phyloP scores from a whole-genome alignment of 2,329 filamentous ascomycete genomes.

The Microdochium paspali region DNA sequence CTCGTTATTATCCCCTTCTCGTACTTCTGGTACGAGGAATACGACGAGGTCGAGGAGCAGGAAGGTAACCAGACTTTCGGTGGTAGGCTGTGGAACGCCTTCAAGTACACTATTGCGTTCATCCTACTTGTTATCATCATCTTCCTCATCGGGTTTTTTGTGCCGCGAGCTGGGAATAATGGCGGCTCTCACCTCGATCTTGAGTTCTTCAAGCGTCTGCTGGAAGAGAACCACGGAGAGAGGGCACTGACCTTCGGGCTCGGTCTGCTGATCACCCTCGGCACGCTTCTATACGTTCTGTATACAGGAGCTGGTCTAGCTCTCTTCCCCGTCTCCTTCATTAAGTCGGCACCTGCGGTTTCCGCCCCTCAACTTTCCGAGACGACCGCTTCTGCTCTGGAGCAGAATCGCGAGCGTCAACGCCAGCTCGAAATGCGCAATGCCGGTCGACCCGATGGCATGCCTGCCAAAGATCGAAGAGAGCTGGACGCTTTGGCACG shows the following conservation, averaged over 20 bases:
- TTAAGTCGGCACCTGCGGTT: constrained; percentile 82
- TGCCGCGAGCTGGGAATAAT: constrained; percentile 65
- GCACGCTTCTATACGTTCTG: constrained; percentile 74
- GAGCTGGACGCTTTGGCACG: constrained; percentile 81
- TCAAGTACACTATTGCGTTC: constrained; percentile 87
- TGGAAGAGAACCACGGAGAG: constrained; percentile 83
- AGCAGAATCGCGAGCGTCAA: constrained; percentile 84
- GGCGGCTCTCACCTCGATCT: constrained; percentile 64
- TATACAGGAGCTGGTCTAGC: constrained; percentile 88
- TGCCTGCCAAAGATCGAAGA: constrained; percentile 77
- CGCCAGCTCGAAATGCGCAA: constrained; percentile 83
- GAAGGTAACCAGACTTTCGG: constrained; percentile 64
- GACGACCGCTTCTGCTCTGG: constrained; percentile 70
- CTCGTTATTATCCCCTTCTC: constrained; percentile 86
- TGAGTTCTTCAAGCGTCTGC: constrained; percentile 81
- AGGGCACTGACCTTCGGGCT: constrained; percentile 84
- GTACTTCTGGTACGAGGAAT: constrained; percentile 98
- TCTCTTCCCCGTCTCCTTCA: constrained; percentile 78
- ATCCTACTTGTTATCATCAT: constrained; percentile 69
- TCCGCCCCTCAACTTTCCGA: constrained; percentile 72
- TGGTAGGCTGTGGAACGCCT: constrained; percentile 68
- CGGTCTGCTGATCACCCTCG: constrained; percentile 79
- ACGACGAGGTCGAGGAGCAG: constrained; percentile 82
- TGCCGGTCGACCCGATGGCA: constrained; percentile 60
- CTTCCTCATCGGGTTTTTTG: constrained; percentile 90